Evolutionary conservation across 345 rosid genomes (phyloP).

Genomic region (Gossypium rotundifolium): DNA sequence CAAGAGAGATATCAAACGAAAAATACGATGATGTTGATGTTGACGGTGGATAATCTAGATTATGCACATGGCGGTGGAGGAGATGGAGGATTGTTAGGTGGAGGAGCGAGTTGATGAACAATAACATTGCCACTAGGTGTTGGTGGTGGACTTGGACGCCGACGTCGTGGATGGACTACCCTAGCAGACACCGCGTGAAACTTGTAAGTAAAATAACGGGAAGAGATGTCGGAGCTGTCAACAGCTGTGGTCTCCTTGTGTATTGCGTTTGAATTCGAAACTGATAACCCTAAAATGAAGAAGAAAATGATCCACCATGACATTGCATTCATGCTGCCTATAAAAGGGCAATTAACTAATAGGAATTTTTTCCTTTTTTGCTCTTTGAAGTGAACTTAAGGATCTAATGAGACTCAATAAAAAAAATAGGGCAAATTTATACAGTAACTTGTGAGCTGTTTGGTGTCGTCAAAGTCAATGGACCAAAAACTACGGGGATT

Average conservation of each 20-base stretch:
- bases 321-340: not conserved
- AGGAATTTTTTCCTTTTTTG: not conserved
- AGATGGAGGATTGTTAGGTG: not conserved
- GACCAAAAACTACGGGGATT: not conserved
- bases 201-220: not conserved
- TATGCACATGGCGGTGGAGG: not conserved
- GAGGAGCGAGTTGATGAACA: not conserved
- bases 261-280: not conserved
- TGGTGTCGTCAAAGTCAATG: not conserved
- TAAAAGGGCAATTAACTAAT: not conserved
- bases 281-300: not conserved
- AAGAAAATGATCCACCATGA: not conserved
- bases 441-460: not conserved
- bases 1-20: not conserved
- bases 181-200: conserved; percentile 1
- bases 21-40: not conserved
- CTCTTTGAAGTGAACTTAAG: not conserved
- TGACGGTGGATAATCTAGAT: not conserved
- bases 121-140: not conserved
- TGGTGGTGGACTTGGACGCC: not conserved
- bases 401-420: not conserved
- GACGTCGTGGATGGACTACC: not conserved
- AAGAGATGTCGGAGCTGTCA: not conserved
- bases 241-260: not conserved
- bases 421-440: not conserved